Conservation (phyloP, 495 filamentous ascomycete genomes). For the Annulohypoxylon stygium region DNA sequence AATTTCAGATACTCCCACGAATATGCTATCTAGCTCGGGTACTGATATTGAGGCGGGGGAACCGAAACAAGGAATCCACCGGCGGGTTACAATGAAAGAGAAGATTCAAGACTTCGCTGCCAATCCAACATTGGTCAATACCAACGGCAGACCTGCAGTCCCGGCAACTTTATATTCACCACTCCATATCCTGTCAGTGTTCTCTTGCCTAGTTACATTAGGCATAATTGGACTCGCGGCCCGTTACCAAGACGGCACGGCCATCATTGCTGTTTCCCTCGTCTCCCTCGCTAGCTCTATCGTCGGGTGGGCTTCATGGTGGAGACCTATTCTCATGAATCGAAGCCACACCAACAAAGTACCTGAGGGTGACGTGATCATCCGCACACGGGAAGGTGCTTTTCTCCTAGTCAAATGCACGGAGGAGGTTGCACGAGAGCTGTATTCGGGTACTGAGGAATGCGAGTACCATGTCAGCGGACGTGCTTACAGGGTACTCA, state of each 20-base stretch:
- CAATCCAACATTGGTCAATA: constrained; percentile 53
- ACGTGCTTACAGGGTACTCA: constrained; percentile 61
- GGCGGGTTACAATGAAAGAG: constrained; percentile 52
- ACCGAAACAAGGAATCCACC: constrained; percentile 43
- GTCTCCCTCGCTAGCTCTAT: constrained; percentile 64
- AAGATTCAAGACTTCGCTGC: constrained; percentile 54
- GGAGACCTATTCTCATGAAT: constrained; percentile 65
- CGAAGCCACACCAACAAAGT: constrained; percentile 64
- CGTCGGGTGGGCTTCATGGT: constrained; percentile 66
- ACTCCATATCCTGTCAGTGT: constrained; percentile 64
- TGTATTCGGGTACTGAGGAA: constrained; percentile 72
- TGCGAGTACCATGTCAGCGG: constrained; percentile 65
- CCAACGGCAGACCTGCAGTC: constrained; percentile 56
- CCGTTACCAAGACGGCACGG: constrained; percentile 65
- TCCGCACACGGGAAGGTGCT: constrained; percentile 70
- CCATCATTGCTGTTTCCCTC: constrained; percentile 61
- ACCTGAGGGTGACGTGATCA: constrained; percentile 70
- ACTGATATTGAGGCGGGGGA: constrained; percentile 39
- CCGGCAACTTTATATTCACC: constrained; percentile 62
- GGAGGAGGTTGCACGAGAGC: constrained; percentile 73
- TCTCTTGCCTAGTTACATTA: constrained; percentile 65
- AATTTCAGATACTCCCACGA: background rate
- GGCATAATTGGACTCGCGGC: constrained; percentile 55
- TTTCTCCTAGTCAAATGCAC: constrained; percentile 72
- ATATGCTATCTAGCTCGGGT: constrained; percentile 18